These are phyloP conservation scores for Fusarium sp. DNA, from an alignment of 2,329 filamentous ascomycete species.

Conservation along the genomic window DNA sequence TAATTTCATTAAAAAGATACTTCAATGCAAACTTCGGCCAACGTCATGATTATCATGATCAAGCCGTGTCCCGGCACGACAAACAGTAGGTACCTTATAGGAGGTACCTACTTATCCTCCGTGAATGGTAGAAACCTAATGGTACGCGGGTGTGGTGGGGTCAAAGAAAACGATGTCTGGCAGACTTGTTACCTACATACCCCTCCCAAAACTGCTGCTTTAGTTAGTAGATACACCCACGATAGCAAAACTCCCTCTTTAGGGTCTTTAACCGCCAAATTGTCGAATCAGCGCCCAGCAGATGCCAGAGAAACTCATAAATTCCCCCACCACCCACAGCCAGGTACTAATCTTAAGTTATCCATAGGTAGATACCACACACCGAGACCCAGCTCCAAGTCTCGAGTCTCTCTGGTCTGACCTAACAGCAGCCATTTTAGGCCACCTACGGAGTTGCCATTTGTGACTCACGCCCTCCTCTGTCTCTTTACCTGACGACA, in stretches of 20 bases:
- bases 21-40: not conserved
- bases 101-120: no score
- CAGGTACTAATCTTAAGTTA: no score
- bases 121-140: not conserved
- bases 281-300: slow-evolving; percentile 40
- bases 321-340: slow-evolving; percentile 40
- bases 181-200: not conserved
- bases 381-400: slow-evolving; percentile 15
- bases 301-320: slow-evolving; percentile 30
- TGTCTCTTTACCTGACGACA: slow-evolving; percentile 26
- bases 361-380: slow-evolving; percentile 6
- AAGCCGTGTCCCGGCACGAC: not conserved
- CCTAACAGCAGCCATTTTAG: slow-evolving; percentile 7
- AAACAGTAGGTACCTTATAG: not conserved
- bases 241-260: slow-evolving; percentile 5
- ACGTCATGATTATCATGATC: not conserved
- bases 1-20: not conserved
- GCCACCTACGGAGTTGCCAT: slow-evolving; percentile 23
- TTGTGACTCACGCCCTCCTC: slow-evolving; percentile 45
- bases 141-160: not conserved
- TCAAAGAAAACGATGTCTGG: slow-evolving; percentile 7
- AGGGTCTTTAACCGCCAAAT: slow-evolving; percentile 35
- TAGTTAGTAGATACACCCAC: not conserved
- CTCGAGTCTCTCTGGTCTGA: slow-evolving; percentile 8
- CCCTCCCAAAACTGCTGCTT: not conserved